phyloP scores from a whole-genome alignment of 176 grass and related monocot species.

The Saccharum officinarum region DNA sequence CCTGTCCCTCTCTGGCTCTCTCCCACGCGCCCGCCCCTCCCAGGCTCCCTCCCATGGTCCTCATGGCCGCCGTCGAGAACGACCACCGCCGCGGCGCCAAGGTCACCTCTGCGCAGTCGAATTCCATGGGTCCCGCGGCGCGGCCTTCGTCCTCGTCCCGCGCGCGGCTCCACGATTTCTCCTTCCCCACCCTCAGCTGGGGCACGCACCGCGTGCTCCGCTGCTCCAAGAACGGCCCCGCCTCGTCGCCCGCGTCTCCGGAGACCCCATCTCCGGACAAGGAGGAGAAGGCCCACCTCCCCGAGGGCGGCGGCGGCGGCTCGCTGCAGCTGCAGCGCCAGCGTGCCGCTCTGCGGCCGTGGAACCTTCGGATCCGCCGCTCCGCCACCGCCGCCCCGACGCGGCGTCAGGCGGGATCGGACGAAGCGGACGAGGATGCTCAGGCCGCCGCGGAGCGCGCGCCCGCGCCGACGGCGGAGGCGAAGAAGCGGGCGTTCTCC shows the following conservation, averaged over 20 bases:
- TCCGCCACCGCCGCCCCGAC: slow-evolving; percentile 37
- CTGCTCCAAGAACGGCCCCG: slow-evolving; percentile 42
- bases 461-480: not conserved
- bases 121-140: not conserved
- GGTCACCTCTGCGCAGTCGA: not conserved
- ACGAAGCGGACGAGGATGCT: slow-evolving; percentile 5
- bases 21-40: not conserved
- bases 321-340: not conserved
- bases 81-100: not conserved
- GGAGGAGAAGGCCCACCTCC: slow-evolving; percentile 2
- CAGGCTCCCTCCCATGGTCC: slow-evolving; percentile 10
- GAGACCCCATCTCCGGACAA: slow-evolving; percentile 31
- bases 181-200: slow-evolving; percentile 62
- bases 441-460: not conserved
- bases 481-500: slow-evolving; percentile 36
- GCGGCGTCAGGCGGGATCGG: not conserved
- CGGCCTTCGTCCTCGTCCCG: not conserved
- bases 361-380: slow-evolving; percentile 51
- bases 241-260: not conserved
- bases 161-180: slow-evolving; percentile 50
- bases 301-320: not conserved
- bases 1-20: not conserved
- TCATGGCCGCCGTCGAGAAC: slow-evolving; percentile 48
- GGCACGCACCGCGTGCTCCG: slow-evolving; percentile 63
- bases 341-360: slow-evolving; percentile 29